These are phyloP conservation scores for Heritiera littoralis DNA, from an alignment of 345 rosid genomes.

Conservation along the genomic window DNA sequence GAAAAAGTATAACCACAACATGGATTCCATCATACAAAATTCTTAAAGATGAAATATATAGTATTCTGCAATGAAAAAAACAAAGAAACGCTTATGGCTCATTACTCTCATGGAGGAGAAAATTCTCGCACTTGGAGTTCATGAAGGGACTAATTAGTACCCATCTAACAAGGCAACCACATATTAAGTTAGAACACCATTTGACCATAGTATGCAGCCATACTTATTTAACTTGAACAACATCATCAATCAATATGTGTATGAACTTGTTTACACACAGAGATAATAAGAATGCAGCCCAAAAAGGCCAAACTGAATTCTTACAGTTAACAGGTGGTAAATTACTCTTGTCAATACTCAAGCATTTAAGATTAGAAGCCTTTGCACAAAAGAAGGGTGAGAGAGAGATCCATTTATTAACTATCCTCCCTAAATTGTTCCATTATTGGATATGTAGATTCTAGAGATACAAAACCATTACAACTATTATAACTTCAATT, in stretches of 20 bases:
- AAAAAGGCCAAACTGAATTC: neutral
- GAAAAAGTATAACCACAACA: neutral
- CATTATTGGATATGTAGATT: neutral
- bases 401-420: neutral
- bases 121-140: slow-evolving; percentile 6
- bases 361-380: neutral
- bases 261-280: neutral
- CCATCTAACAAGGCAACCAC: slow-evolving; percentile 8
- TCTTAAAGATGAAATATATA: neutral
- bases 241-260: neutral
- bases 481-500: neutral
- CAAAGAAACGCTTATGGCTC: neutral
- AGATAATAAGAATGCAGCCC: neutral
- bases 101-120: neutral
- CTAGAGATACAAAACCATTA: neutral
- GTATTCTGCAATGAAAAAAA: neutral
- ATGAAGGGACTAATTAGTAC: neutral
- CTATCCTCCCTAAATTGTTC: neutral
- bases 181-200: neutral
- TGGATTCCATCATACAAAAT: neutral
- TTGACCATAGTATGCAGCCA: neutral
- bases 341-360: neutral
- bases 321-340: neutral
- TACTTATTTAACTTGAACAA: neutral
- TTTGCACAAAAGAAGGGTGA: no score